Base-by-base conservation (phyloP, 1,284 basidiomycete species). In the Heterobasidion irregulare region DNA sequence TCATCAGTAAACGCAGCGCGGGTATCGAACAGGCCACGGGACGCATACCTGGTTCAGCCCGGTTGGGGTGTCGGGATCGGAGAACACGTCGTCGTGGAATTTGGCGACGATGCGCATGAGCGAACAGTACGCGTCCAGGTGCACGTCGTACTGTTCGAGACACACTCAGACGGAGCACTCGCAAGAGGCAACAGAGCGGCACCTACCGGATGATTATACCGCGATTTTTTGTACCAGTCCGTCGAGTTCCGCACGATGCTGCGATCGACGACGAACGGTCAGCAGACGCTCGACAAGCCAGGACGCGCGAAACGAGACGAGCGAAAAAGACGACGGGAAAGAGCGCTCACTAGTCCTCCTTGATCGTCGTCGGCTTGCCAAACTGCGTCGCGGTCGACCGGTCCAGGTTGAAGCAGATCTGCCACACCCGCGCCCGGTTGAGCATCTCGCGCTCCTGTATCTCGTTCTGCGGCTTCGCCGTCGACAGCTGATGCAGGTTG, bases 331-430 rank as follows among this genome's bases (percentile, higher is more conserved):
- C 36, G 34, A 19, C 2, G 8, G 53, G 7, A 34, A 52, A 43
- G 16, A 50, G 18, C 0, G 75, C 82, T 57, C 62, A 86, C 84
- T 79, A 89, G 65, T 93, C 89, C 63, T 92, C 91, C 65, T 86
- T 88, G 64, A 94, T 87, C 26, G 89, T 91, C 26, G 84, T 84
- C 2, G 89, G 89, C 68, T 93, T 93, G 18, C 92, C 91, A 65
- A 92, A 90, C 68, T 94, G 92, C 15, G 89, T 90, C 10, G 89
- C 83, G 2, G 84, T 88, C 35, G 86, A 90, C 16, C 88, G 80
- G 68, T 94, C 92, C 53, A 93, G 63, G 65, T 90, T 90, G 71
- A 87, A 92, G 68, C 91, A 93, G 56, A 89, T 86, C 77, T 92
- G 81, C 92, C 91, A 94, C 18, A 89, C 83, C 15, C 92, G 75